Conservation (phyloP, 192 early-diverging fungal genomes). For the Chytriomyces confervae region DNA sequence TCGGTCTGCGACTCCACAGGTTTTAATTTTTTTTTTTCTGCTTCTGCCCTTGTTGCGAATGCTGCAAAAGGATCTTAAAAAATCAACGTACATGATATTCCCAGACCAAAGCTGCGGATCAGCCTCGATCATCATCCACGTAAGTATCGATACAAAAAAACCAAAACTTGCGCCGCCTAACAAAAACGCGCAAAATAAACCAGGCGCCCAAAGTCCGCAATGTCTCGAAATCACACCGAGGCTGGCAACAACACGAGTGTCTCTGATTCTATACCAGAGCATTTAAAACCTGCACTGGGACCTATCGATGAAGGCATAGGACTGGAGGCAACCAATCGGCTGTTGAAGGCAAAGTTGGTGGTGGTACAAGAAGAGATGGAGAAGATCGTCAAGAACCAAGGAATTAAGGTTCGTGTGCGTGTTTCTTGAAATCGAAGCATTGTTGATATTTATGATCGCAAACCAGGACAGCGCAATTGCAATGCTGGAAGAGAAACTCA, state of each 20-base stretch:
- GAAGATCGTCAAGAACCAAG: conserved; percentile 42
- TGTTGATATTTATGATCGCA: background rate
- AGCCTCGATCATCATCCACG: too few species aligned
- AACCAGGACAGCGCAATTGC: conserved; percentile 42
- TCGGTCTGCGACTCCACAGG: too few species aligned
- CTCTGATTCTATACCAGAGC: background rate
- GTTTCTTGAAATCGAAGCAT: background rate
- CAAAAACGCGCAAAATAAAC: too few species aligned
- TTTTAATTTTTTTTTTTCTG: too few species aligned
- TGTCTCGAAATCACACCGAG: too few species aligned
- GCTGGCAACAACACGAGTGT: background rate
- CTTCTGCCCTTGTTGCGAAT: too few species aligned
- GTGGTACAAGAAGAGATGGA: conserved; percentile 60
- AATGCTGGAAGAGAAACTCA: conserved; percentile 56
- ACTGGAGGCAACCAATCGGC: conserved; percentile 53
- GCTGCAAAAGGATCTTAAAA: too few species aligned
- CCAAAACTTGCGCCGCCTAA: too few species aligned
- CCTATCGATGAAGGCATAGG: conserved; percentile 34
- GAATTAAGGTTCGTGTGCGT: conserved; percentile 9
- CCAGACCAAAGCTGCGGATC: too few species aligned
- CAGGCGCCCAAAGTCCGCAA: too few species aligned
- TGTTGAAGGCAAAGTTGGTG: conserved; percentile 59
- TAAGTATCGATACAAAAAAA: too few species aligned
- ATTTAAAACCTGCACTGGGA: conserved; percentile 8
- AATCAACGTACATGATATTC: too few species aligned